Conservation (phyloP, 495 filamentous ascomycete species). For the Oleoguttula mirabilis region DNA sequence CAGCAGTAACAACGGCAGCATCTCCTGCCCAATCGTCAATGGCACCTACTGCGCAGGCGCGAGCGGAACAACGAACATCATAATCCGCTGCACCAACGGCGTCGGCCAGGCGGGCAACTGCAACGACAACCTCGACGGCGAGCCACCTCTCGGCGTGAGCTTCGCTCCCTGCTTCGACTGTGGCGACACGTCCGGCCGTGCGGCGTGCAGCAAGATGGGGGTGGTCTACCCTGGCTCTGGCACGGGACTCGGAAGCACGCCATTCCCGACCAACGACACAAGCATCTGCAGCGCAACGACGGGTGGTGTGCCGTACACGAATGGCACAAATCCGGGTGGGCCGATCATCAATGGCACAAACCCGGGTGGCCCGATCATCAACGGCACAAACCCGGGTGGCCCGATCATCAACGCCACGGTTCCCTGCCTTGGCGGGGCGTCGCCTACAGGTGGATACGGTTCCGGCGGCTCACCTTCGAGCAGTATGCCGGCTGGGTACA, state of each 20-base stretch:
- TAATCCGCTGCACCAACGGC: conserved; percentile 23
- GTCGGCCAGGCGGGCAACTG: conserved; percentile 24
- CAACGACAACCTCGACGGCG: conserved; percentile 22
- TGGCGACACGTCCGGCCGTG: conserved; percentile 13
- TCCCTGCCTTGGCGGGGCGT: too few relatives aligned
- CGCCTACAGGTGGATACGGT: too few relatives aligned
- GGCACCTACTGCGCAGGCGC: conserved; percentile 19
- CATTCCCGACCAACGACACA: conserved; percentile 1
- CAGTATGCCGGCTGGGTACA: too few relatives aligned
- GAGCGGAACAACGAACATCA: conserved; percentile 22
- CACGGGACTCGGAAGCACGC: background rate
- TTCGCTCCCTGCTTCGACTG: conserved; percentile 19
- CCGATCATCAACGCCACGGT: too few relatives aligned
- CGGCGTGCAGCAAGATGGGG: conserved; percentile 23
- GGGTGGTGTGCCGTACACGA: too few relatives aligned
- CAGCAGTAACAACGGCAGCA: conserved; percentile 9
- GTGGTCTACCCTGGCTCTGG: conserved; percentile 8
- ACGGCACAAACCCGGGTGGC: too few relatives aligned
- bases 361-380: too few relatives aligned
- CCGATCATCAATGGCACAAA: too few relatives aligned
- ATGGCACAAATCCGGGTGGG: too few relatives aligned
- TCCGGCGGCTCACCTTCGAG: too few relatives aligned
- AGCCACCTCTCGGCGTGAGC: conserved; percentile 15
- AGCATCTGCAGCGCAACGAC: too few relatives aligned
- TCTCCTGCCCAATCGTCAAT: conserved; percentile 19